Evolutionary conservation across 805 yeast genomes (phyloP), one percentile per base, ranked within the genome.

Genomic region (Tetrapisispora arboricola): DNA sequence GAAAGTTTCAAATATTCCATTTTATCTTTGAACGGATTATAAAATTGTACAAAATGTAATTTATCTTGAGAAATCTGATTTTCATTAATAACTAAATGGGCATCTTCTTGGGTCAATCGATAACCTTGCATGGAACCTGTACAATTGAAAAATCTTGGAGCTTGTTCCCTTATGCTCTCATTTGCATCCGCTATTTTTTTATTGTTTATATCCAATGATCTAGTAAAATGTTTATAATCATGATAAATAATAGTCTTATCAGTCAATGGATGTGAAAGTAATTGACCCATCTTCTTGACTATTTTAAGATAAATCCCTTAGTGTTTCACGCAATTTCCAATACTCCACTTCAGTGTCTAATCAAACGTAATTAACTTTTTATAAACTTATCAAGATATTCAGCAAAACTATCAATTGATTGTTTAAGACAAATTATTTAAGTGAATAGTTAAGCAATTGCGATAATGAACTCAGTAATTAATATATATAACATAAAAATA

Each of bases 111-210:
- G 6, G 80, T 70, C 51, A 76, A 63, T 39, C 90, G 61, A 58
- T 80, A 81, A 4, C 90, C 88, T 55, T 81, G 87, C 85, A 81
- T 82, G 24, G 83, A 73, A 2, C 87, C 88, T 5, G 80, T 66
- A 36, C 78, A 70, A 51, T 78, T 79, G 26, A 78, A 58, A 41
- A 57, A 70, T 37, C 75, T 57, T 27, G 75, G 66, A 26, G 43
- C 20, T 16, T 25, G 31, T 12, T 24, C 22, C 18, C 28, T 36
- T 7, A 18, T 21, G 16, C 24, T 31, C 7, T 36, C 32, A 29
- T 25, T 33, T 12, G 30, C 15, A 6, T 27, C 24, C 9, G 38
- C 27, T 13, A 33, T 10, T 11, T 42, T 17, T 24, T 30, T 34
- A 24, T 31, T 30, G 20, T 20, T 32, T 22, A 26, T 12, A 12